Evolutionary conservation across 1,284 basidiomycete genomes (phyloP), one percentile per base, ranked within the genome.

Genomic region (Mixia osmundae): DNA sequence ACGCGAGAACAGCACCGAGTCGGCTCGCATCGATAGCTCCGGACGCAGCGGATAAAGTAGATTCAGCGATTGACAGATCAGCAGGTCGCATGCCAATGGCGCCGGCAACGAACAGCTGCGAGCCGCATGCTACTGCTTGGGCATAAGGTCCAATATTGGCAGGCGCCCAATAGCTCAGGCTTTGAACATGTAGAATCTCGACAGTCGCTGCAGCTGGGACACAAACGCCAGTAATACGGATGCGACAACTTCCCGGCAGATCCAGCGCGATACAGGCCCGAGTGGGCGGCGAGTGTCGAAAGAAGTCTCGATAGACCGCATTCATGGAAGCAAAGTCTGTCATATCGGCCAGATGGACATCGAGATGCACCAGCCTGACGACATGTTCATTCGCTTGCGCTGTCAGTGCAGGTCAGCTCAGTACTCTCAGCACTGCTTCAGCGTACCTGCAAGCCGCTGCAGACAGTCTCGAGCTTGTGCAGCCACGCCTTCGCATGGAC

Each of bases 141-240:
- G 83, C 89, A 56, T 97, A 99, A 2, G 91, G 91, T 0, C 91
- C 91, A 38, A 99, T 97, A 54, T 95, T 97, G 2, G 91, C 89
- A 7, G 91, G 85, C 12, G 89, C 89, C 91, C 91, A 99, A 54
- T 95, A 95, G 53, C 82, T 89, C 36, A 89, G 55, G 11, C 82
- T 69, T 57, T 97, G 91, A 0, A 97, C 87, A 52, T 99, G 91
- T 24, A 97, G 61, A 0, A 76, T 72, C 63, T n/a, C 47, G 47
- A 3, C 47, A 25, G 34, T 35, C 29, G 3, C 40, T 23, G 3
- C 37, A 0, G 76, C 72, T 3, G 55, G 35, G 62, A 64, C 2
- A 1, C 79, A 78, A 8, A 77, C 56, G 41, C 73, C 76, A 43
- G 87, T 80, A n/a, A 91, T 55, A 33, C 65, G 61, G 21, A 87